Base-by-base conservation (phyloP, 2,329 filamentous ascomycete species). In the Tolypocladium paradoxum region DNA sequence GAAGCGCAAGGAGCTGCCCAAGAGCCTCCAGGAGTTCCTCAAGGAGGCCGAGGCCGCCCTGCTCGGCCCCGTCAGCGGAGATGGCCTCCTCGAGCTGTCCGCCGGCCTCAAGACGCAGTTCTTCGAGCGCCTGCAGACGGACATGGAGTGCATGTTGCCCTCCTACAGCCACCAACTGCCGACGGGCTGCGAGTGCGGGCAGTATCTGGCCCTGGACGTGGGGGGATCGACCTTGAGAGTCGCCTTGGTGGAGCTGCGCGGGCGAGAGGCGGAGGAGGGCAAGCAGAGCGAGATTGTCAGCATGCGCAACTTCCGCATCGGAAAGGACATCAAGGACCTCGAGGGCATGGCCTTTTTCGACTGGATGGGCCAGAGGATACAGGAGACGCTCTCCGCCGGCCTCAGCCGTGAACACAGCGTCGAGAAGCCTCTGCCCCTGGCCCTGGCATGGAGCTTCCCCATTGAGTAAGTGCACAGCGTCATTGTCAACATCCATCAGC, bases 381-480 rank as follows among this genome's bases (percentile, higher is more conserved):
- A 71, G 50, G 77, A 84, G 49, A 82, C 81, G 1, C 68, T 86
- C 12, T 66, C 70, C 7, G 69, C 70, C 45, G 75, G 73, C 20
- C 61, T 71, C 24, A 68, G 70, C 46, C 64, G 67, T 3, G 66
- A 64, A 24, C 65, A 69, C 54, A 64, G 59, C 45, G 62, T 66
- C 6, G 69, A 71, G 27, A 65, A 70, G 2, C 73, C 77, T 31
- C 68, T 86, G 50, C 76, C 76, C 9, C 73, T 85, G 69, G 82
- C 82, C 1, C 65, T 86, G 56, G 80, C 83, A 6, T 87, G 83
- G 82, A 86, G 83, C 54, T 87, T 87, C 60, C 83, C 83, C 29
- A 81, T 87, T 46, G 79, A 86, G 82, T 85, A 72, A 64, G 80
- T 73, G 33, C 31, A 46, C 29, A 11, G 16, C 43, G 18, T 31